Evolutionary conservation across 2,329 filamentous ascomycete genomes (phyloP), one percentile per base, ranked within the genome.

Genomic region (Cladosporium velox): DNA sequence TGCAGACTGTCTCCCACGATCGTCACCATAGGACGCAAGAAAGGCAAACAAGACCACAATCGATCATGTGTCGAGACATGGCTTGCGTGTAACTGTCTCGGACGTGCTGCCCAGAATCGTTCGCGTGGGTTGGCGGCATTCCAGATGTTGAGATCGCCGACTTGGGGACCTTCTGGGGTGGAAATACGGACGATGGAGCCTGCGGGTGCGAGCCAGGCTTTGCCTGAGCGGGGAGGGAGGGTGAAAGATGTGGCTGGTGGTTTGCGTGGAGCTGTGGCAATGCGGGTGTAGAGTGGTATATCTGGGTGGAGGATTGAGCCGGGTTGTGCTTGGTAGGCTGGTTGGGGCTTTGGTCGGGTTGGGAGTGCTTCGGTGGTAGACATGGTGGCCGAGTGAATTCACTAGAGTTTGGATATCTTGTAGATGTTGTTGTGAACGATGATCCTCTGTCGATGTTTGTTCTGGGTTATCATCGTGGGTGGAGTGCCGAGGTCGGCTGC

Each of bases 101-200:
- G 95, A 44, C 92, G 86, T 0, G 87, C 83, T 1, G 92, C 91
- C 92, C 91, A 96, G 81, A 96, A 92, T 51, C 88, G 84, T 76
- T 96, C 92, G 15, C 91, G 86, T 0, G 91, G 90, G 76, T 95
- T 93, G 69, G 88, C 80, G 5, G 84, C 82, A 72, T 90, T 91
- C 90, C 91, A 96, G 72, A 95, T 85, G 76, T 96, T 96, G 21
- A 95, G 80, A 72, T 95, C 92, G 64, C 91, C 90, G 59, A 96
- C 91, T 79, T 96, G 92, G 0, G 92, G 87, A 0, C 92, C 92
- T 64, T 89, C 81, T 0, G 91, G 91, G 0, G 91, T 94, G 66
- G 87, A 90, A 68, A 96, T 88, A 15, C 88, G 86, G 67, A 91
- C 86, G 65, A 95, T 85, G 59, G 84, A 84, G 3, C 90, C 90